Percentiles rank a stretch among this genome's conserved stretches.
phyloP scores from a whole-genome alignment of 495 filamentous ascomycete genomes.

The Aspergillus bertholletiae region DNA sequence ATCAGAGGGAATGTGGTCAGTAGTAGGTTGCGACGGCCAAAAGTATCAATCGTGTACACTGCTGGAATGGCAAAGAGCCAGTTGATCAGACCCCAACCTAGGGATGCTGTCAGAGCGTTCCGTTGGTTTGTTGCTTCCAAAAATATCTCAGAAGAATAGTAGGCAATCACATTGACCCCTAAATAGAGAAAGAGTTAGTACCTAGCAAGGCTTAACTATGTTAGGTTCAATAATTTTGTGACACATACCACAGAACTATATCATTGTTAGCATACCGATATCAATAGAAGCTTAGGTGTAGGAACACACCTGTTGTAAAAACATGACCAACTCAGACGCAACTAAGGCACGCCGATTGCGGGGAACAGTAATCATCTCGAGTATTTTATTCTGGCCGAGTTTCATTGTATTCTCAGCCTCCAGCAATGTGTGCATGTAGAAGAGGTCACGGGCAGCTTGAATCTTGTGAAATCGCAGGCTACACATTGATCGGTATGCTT shows the following conservation, averaged over 20 bases:
- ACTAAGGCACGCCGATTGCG: constrained; percentile 74
- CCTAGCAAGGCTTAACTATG: background rate
- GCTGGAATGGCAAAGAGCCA: constrained; percentile 79
- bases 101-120: constrained; percentile 60
- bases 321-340: constrained; percentile 77
- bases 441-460: constrained; percentile 78
- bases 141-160: constrained; percentile 55
- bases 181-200: constrained; percentile 5
- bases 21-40: constrained; percentile 73
- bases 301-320: constrained; percentile 69
- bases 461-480: constrained; percentile 64
- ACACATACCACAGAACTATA: constrained; percentile 17
- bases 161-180: constrained; percentile 57
- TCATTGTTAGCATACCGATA: background rate
- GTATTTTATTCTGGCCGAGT: constrained; percentile 57
- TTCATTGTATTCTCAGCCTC: constrained; percentile 58
- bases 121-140: constrained; percentile 43
- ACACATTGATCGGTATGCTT: constrained; percentile 65
- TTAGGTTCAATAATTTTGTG: background rate
- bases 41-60: constrained; percentile 78
- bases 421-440: constrained; percentile 73
- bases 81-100: constrained; percentile 75
- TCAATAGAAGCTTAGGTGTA: background rate
- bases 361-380: constrained; percentile 69
- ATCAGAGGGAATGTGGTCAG: constrained; percentile 77